These are phyloP conservation scores for Hanseniaspora clermontiae DNA, from an alignment of 805 yeast species.

Conservation along the genomic window DNA sequence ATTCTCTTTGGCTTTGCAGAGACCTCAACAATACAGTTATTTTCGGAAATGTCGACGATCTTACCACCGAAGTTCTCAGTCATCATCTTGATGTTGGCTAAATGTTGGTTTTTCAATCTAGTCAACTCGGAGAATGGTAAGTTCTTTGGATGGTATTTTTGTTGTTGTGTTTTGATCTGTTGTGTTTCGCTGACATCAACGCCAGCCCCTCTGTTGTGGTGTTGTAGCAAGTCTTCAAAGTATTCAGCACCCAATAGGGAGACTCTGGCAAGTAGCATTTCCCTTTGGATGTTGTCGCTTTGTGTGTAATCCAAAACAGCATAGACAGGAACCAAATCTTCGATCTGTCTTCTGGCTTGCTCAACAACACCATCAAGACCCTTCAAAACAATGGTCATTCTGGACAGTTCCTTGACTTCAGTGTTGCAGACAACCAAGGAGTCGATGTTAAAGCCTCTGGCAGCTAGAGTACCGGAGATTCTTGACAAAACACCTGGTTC, in stretches of 20 bases:
- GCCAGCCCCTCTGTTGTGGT: slow-evolving; percentile 39
- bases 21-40: slow-evolving; percentile 88
- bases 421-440: slow-evolving; percentile 94
- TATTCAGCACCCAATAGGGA: slow-evolving; percentile 96
- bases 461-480: slow-evolving; percentile 90
- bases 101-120: slow-evolving; percentile 83
- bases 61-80: slow-evolving; percentile 85
- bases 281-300: slow-evolving; percentile 82
- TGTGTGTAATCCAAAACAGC: slow-evolving; percentile 91
- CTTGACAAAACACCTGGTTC: slow-evolving; percentile 96
- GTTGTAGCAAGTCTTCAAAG: slow-evolving; percentile 84
- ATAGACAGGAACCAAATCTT: slow-evolving; percentile 94
- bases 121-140: slow-evolving; percentile 82
- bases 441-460: slow-evolving; percentile 96
- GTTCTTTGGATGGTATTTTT: slow-evolving; percentile 74
- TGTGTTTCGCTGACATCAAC: slow-evolving; percentile 24
- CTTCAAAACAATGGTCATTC: slow-evolving; percentile 90
- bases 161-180: slow-evolving; percentile 22
- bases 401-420: slow-evolving; percentile 83
- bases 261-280: slow-evolving; percentile 79
- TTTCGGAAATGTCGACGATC: slow-evolving; percentile 80
- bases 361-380: slow-evolving; percentile 95
- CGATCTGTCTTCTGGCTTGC: slow-evolving; percentile 96
- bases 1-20: slow-evolving; percentile 88
- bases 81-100: slow-evolving; percentile 69